Base-by-base conservation (phyloP, 2,329 filamentous ascomycete genomes). In the Colletotrichum tamarilloi region DNA sequence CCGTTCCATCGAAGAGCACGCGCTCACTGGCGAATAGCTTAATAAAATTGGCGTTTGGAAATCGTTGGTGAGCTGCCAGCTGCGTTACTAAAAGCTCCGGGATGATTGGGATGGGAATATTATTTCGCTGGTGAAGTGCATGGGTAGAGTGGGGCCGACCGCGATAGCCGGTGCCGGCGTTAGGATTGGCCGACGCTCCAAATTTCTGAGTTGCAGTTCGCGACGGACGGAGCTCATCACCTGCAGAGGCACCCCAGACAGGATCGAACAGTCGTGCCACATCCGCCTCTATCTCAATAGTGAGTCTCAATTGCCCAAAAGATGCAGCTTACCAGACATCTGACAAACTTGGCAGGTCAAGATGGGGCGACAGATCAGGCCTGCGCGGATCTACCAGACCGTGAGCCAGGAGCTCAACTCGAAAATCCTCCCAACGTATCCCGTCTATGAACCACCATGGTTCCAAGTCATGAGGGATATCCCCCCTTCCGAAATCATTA, bases 401-500 rank as follows among this genome's bases (percentile, higher is more conserved):
- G 83, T 87, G 74, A 79, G 83, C 30, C 79, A 82, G 63, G 81
- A 87, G 76, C 79, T 89, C 67, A 82, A 84, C 77, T 82, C 84
- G 75, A 80, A 78, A 62, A 79, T 85, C 75, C 80, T 86, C 65
- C 75, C 78, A 42, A 77, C 76, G 72, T 76, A 82, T 73, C 78
- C 73, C 74, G 78, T 78, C 65, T 78, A 81, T 78, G 79, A 79
- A 59, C 82, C 84, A 65, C 81, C 86, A 66, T 91, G 89, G 89
- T 86, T 87, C 73, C 80, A 84, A 11, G 86, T 87, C 35, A 80
- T 91, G 76, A 83, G 86, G 76, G 80, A 82, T 14, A 86, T 90
- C 49, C 90, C 90, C 46, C 91, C 91, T 4, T 81, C 88, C 76
- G 90, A 92, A 80, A 86, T 87, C 53, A 80, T 91, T 73, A 87